phyloP scores from a whole-genome alignment of 179 eudicot genomes.

The Heliamphora pulchella region DNA sequence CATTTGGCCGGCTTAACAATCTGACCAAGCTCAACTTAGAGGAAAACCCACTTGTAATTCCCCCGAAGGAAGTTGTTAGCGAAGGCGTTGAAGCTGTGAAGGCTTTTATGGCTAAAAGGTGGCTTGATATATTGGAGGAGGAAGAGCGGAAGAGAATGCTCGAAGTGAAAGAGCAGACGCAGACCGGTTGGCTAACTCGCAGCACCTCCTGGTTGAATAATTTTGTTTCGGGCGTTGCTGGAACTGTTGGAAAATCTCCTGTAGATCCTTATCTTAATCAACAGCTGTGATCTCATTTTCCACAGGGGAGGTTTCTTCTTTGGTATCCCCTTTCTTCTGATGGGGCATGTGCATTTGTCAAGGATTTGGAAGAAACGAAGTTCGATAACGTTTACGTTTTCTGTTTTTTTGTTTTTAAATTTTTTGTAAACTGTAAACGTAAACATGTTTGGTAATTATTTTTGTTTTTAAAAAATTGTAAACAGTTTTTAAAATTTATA shows the following conservation, averaged over 20 bases:
- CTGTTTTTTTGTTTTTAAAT: too few species aligned
- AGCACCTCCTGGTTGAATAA: slow-evolving; percentile 70
- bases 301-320: not conserved
- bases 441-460: too few species aligned
- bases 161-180: slow-evolving; percentile 31
- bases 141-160: slow-evolving; percentile 55
- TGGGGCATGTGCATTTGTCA: too few species aligned
- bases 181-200: slow-evolving; percentile 58
- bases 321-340: not conserved
- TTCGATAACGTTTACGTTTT: too few species aligned
- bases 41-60: slow-evolving; percentile 68
- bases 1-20: slow-evolving; percentile 66
- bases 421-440: too few species aligned
- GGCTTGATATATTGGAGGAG: slow-evolving; percentile 53
- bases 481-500: too few species aligned
- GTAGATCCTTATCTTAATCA: slow-evolving; percentile 58
- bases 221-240: slow-evolving; percentile 47
- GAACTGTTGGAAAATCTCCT: slow-evolving; percentile 36
- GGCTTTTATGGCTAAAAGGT: slow-evolving; percentile 66
- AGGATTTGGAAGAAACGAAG: too few species aligned
- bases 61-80: slow-evolving; percentile 59
- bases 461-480: too few species aligned
- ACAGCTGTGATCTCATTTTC: slow-evolving; percentile 40
- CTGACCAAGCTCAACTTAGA: slow-evolving; percentile 72
- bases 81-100: slow-evolving; percentile 63